Conservation (phyloP, 148 eudicot genomes). For the Chenopodium suecicum region DNA sequence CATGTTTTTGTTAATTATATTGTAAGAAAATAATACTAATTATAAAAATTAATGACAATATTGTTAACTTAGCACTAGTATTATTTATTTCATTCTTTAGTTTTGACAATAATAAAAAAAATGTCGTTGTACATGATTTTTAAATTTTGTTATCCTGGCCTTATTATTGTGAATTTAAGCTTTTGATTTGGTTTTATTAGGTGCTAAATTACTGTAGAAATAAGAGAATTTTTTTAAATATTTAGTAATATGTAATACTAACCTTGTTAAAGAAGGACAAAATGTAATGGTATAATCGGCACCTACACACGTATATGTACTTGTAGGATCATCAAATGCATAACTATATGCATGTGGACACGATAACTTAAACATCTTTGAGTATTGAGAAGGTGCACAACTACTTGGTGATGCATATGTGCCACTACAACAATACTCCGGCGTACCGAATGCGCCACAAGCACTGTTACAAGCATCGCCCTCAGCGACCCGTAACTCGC, state of each 20-base stretch:
- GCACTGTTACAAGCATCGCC: constrained; percentile 69
- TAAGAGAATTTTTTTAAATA: too few species aligned
- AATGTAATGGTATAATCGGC: constrained; percentile 63
- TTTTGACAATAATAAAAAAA: too few species aligned
- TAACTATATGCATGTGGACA: constrained; percentile 73
- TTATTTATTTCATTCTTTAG: too few species aligned
- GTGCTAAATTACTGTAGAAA: too few species aligned
- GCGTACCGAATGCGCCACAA: constrained; percentile 58
- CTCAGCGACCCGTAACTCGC: constrained; percentile 42
- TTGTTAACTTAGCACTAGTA: too few species aligned
- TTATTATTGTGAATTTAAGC: too few species aligned
- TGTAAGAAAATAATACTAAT: too few species aligned
- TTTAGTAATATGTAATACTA: neutral
- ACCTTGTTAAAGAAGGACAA: constrained; percentile 52
- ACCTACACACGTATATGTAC: constrained; percentile 61
- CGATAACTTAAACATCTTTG: constrained; percentile 52
- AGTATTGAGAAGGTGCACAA: constrained; percentile 55
- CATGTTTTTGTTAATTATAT: too few species aligned
- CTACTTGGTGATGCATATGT: constrained; percentile 43
- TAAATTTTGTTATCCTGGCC: too few species aligned
- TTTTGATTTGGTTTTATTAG: too few species aligned
- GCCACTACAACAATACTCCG: constrained; percentile 66
- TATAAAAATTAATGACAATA: too few species aligned
- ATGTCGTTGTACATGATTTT: too few species aligned
- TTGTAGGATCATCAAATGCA: constrained; percentile 68